These are phyloP conservation scores for Plectosphaerella plurivora DNA, from an alignment of 2,329 filamentous ascomycete genomes.

Conservation along the genomic window DNA sequence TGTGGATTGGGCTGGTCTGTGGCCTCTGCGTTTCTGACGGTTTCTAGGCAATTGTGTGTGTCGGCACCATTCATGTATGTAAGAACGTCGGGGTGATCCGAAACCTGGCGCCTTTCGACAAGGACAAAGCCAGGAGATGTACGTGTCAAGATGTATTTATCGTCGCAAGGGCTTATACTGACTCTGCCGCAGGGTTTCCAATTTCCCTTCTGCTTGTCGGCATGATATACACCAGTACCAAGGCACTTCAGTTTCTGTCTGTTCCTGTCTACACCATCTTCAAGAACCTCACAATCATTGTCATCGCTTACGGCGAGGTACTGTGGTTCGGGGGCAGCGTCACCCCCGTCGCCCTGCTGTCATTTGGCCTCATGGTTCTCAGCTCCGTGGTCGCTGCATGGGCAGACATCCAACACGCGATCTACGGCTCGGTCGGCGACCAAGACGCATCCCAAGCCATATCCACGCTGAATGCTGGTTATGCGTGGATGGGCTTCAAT, in stretches of 20 bases:
- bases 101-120: conserved; percentile 76
- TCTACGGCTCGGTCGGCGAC: conserved; percentile 34
- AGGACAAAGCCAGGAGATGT: conserved; percentile 91
- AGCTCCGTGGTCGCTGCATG: conserved; percentile 93
- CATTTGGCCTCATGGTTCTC: conserved; percentile 93
- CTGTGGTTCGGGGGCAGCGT: conserved; percentile 97
- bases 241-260: conserved; percentile 92
- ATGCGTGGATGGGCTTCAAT: conserved; percentile 97
- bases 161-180: conserved; percentile 7
- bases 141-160: conserved; percentile 27
- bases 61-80: conserved; percentile 75
- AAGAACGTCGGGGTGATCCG: conserved; percentile 80
- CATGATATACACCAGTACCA: conserved; percentile 98
- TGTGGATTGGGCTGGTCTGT: conserved; percentile 18
- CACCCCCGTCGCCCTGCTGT: conserved; percentile 80
- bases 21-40: neutral
- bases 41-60: conserved; percentile 78
- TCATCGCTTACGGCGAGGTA: conserved; percentile 97
- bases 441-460: conserved; percentile 66
- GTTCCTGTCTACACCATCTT: conserved; percentile 99
- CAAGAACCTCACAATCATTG: conserved; percentile 98
- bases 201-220: conserved; percentile 93
- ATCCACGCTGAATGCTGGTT: conserved; percentile 88
- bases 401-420: conserved; percentile 89
- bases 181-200: conserved; percentile 72